These are phyloP conservation scores for Rhizopus microsporus DNA, from an alignment of 371 early-diverging fungal genomes.

Conservation along the genomic window DNA sequence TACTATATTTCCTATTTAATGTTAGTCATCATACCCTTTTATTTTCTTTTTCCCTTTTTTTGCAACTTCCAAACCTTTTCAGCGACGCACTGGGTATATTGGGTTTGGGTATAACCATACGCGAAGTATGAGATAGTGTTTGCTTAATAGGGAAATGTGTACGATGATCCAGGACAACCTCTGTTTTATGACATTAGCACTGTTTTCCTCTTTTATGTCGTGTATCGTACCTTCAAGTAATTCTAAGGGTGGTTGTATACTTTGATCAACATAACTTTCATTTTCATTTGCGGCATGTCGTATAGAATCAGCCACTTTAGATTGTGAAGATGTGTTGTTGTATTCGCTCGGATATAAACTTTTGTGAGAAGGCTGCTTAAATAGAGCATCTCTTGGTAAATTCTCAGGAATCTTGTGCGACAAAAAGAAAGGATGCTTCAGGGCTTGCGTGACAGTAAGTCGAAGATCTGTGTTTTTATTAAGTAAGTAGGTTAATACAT, in stretches of 20 bases:
- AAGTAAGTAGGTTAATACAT: background rate
- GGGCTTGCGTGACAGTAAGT: constrained; percentile 16
- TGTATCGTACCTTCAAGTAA: constrained; percentile 8
- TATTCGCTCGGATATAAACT: constrained; percentile 7
- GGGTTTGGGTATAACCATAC: background rate
- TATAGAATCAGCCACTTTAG: constrained; percentile 14
- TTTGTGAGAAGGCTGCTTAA: constrained; percentile 2
- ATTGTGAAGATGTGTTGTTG: background rate
- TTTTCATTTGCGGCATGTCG: constrained; percentile 4
- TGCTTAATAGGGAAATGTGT: constrained; percentile 16
- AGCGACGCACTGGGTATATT: background rate
- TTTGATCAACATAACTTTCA: constrained; percentile 5
- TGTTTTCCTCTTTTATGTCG: background rate
- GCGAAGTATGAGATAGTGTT: background rate
- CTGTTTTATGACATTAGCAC: background rate
- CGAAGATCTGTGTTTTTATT: constrained; percentile 11
- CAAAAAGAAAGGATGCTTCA: constrained; percentile 22
- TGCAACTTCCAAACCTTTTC: background rate
- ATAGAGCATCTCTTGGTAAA: constrained; percentile 14
- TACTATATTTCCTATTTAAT: background rate
- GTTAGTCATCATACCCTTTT: background rate
- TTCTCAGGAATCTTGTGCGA: constrained; percentile 11
- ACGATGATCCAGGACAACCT: constrained; percentile 7
- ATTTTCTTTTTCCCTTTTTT: background rate
- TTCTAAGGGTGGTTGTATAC: constrained; percentile 11